Percentiles rank a stretch among this genome's conserved stretches.
Evolutionary conservation across 2,329 filamentous ascomycete genomes (phyloP).

Genomic region (Fusarium miscanthi): DNA sequence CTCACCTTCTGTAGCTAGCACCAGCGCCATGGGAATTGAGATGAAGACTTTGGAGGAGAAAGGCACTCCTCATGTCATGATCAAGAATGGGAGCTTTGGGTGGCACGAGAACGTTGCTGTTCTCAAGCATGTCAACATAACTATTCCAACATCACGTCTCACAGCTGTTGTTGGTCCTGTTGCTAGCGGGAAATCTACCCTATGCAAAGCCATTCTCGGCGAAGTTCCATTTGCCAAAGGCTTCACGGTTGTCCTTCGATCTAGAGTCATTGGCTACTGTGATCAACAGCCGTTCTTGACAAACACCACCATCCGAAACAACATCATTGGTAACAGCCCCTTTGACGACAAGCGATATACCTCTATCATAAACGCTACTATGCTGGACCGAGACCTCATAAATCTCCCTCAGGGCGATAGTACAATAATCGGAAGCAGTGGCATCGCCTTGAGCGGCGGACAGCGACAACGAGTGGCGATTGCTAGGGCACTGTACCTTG

Average conservation of each 20-base stretch:
- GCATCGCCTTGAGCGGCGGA: conserved; percentile 56
- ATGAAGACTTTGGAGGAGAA: neutral
- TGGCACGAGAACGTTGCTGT: conserved; percentile 32
- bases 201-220: conserved; percentile 51
- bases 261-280: conserved; percentile 45
- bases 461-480: conserved; percentile 53
- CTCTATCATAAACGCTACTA: conserved; percentile 48
- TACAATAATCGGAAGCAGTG: conserved; percentile 53
- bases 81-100: conserved; percentile 36
- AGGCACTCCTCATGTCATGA: neutral
- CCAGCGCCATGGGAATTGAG: neutral
- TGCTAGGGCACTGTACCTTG: conserved; percentile 58
- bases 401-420: conserved; percentile 50
- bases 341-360: conserved; percentile 48
- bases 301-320: conserved; percentile 51
- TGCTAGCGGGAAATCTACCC: conserved; percentile 50
- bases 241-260: conserved; percentile 4
- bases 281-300: conserved; percentile 49
- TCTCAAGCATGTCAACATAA: conserved; percentile 24
- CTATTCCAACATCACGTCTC: conserved; percentile 30
- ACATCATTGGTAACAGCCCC: conserved; percentile 50
- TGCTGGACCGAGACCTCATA: conserved; percentile 47
- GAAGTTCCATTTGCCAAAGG: conserved; percentile 39
- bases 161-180: conserved; percentile 53
- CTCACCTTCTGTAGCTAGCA: fast-evolving